A percentile compares a stretch with the other conserved stretches of the same genome.
phyloP scores from a whole-genome alignment of 2,329 filamentous ascomycete genomes.

The Pochonia chlamydosporia region DNA sequence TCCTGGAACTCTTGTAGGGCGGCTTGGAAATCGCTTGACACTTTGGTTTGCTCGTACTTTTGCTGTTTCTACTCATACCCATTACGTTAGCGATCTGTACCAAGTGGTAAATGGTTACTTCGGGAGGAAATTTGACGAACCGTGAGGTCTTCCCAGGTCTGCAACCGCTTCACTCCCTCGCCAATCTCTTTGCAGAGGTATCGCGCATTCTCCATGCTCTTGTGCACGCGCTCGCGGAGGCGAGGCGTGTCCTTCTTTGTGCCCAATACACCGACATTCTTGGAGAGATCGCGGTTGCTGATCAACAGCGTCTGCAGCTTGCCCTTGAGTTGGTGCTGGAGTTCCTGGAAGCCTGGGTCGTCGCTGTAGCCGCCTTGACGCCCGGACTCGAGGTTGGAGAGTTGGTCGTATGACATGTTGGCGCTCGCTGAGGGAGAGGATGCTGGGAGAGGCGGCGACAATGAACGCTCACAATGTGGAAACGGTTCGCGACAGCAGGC shows the following conservation, averaged over 20 bases:
- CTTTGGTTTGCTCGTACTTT: constrained; percentile 92
- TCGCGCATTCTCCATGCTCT: constrained; percentile 79
- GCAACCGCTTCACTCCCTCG: constrained; percentile 88
- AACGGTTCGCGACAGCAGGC: not conserved
- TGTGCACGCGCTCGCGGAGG: constrained; percentile 84
- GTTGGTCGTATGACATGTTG: constrained; percentile 84
- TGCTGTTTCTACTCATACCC: constrained; percentile 65
- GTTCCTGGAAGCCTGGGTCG: constrained; percentile 83
- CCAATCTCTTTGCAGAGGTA: constrained; percentile 86
- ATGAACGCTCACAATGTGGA: not conserved
- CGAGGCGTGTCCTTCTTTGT: constrained; percentile 88
- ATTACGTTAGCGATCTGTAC: not conserved
- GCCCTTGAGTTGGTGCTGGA: constrained; percentile 78
- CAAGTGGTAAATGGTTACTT: no score
- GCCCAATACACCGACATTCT: constrained; percentile 79
- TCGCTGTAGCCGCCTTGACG: constrained; percentile 77
- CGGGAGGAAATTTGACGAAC: constrained; percentile 38
- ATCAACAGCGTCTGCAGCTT: constrained; percentile 85
- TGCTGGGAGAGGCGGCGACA: constrained; percentile 5
- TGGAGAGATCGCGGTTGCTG: constrained; percentile 78
- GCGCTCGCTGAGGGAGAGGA: not conserved
- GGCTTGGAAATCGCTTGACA: constrained; percentile 87
- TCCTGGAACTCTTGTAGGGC: constrained; percentile 86
- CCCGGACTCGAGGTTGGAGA: constrained; percentile 76
- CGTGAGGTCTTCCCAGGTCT: constrained; percentile 78